Evolutionary conservation across 257 asterid species (phyloP), one percentile per base, ranked within the genome.

Genomic region (Lycium ferocissimum): DNA sequence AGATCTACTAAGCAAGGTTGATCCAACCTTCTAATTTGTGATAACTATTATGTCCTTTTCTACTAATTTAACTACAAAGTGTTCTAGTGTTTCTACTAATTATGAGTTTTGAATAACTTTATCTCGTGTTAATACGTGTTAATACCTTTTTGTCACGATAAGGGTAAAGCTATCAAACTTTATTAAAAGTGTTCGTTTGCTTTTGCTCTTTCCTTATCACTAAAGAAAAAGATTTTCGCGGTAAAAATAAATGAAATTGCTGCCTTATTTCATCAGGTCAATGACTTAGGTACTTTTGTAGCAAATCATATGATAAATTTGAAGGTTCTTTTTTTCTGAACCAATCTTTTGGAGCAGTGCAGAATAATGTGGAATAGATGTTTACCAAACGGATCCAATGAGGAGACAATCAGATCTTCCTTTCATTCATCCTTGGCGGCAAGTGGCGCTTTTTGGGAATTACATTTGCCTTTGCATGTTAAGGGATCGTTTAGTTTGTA

Each of bases 21-120:
- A 51, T 78, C 80, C 82, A 83, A 53, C 78, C 78, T 89, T 86
- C 92, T 87, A 86, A 85, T 91, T 85, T 87, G 86, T 81, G 76
- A 84, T 82, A 79, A 80, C 17, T 83, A 69, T 66, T 66, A 58
- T 79, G 53, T 86, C 73, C 75, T 84, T 80, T 72, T 85, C 61
- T 66, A 12, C 87, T 83, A 82, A 86, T 70, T 86, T 76, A 79
- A 83, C 66, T 14, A 75, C 73, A 83, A 35, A 6, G 22, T 76
- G 81, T 51, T 75, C 49, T 14, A 6, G 22, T 76, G 81, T 51
- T 75, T 75, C 22, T 13, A 12, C 81, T 51, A 78, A 26, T 78
- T 53, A 53, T 78, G 82, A 78, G 47, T 78, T 51, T 51, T 53
- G 0, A 14, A 2, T 7, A 53, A 51, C 82, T 53, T 53, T 76